phyloP scores from a whole-genome alignment of 2,329 filamentous ascomycete genomes.

The Trichoderma endophyticum region DNA sequence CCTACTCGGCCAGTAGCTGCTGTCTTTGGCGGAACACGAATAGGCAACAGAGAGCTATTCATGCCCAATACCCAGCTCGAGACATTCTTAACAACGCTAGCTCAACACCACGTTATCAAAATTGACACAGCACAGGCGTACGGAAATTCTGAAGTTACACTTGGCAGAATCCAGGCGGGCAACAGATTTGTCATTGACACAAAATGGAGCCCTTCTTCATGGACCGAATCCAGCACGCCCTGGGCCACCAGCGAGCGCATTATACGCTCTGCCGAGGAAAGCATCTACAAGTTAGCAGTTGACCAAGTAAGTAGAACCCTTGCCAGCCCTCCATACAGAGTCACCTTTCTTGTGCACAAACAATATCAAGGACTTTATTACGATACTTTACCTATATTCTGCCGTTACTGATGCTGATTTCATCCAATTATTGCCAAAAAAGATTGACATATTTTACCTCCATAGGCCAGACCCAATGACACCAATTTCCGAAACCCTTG shows the following conservation, averaged over 20 bases:
- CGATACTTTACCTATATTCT: not conserved
- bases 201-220: constrained; percentile 23
- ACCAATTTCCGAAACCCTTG: constrained; percentile 19
- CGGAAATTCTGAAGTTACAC: constrained; percentile 19
- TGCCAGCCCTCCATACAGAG: not conserved
- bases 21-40: constrained; percentile 21
- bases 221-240: not conserved
- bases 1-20: constrained; percentile 3
- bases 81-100: not conserved
- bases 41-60: constrained; percentile 21
- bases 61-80: constrained; percentile 9
- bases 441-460: constrained; percentile 20
- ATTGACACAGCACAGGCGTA: constrained; percentile 22
- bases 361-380: not conserved
- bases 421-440: not conserved
- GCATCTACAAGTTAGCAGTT: constrained; percentile 17
- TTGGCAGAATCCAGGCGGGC: constrained; percentile 18
- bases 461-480: constrained; percentile 21
- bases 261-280: constrained; percentile 18
- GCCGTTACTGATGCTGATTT: not conserved
- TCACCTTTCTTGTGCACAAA: not conserved
- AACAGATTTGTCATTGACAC: constrained; percentile 21
- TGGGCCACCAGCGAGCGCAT: constrained; percentile 7
- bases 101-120: constrained; percentile 14
- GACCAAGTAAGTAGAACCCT: constrained; percentile 8